Evolutionary conservation across 169 alveolate species (phyloP).

Genomic region (Eimeria falciformis): DNA sequence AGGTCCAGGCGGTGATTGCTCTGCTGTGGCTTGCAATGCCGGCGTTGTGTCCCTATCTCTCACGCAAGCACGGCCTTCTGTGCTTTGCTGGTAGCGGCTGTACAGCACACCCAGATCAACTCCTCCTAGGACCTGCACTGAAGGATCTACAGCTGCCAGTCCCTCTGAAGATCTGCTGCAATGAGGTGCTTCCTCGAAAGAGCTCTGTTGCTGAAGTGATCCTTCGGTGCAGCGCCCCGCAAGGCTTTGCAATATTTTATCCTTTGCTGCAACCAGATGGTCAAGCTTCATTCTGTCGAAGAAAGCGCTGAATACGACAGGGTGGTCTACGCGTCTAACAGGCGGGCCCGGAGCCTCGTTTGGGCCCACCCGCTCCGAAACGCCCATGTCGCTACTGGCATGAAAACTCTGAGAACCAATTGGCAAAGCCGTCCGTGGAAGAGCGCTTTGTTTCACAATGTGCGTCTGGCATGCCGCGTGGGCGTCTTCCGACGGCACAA

Average conservation of each 20-base stretch:
- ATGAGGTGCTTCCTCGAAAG: constrained; percentile 22
- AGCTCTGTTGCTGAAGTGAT: background rate
- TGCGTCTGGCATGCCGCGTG: constrained; percentile 62
- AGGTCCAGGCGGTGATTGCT: constrained; percentile 61
- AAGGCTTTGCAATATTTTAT: constrained; percentile 44
- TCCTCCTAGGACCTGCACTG: constrained; percentile 59
- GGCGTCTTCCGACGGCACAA: constrained; percentile 46
- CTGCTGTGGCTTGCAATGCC: constrained; percentile 71
- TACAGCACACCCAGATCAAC: constrained; percentile 63
- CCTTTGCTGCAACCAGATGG: constrained; percentile 60
- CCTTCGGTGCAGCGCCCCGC: constrained; percentile 31
- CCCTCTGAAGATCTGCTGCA: constrained; percentile 19
- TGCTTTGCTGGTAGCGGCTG: constrained; percentile 58
- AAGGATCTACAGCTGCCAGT: background rate
- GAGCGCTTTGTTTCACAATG: constrained; percentile 41
- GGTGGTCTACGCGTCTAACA: constrained; percentile 36
- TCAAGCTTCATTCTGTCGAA: constrained; percentile 67
- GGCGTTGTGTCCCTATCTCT: constrained; percentile 57
- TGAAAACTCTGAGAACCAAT: constrained; percentile 32
- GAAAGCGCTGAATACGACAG: constrained; percentile 57
- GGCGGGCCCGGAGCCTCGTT: constrained; percentile 37
- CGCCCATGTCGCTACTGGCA: background rate
- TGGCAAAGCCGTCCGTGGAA: constrained; percentile 35
- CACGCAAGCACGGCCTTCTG: constrained; percentile 38
- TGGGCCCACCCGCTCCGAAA: background rate